A percentile compares a stretch with the other conserved stretches of the same genome.
Conservation (phyloP, 169 alveolate species). For the Babesia ovis region DNA sequence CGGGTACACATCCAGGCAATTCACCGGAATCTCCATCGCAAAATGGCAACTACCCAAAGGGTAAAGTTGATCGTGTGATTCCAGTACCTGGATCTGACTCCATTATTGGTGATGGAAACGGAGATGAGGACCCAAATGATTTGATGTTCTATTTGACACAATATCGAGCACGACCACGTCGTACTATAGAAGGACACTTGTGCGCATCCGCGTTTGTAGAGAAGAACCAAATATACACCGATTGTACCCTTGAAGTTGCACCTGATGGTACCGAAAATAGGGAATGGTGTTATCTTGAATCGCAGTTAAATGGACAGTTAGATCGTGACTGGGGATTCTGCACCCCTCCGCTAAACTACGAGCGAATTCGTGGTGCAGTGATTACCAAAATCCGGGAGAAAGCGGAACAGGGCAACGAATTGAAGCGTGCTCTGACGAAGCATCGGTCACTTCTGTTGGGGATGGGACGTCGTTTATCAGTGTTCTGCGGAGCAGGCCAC, state of each 20-base stretch:
- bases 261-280: slow-evolving; percentile 88
- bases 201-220: slow-evolving; percentile 89
- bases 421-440: slow-evolving; percentile 69
- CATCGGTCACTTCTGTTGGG: slow-evolving; percentile 57
- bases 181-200: slow-evolving; percentile 86
- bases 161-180: slow-evolving; percentile 81
- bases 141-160: slow-evolving; percentile 80
- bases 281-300: slow-evolving; percentile 90
- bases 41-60: neutral
- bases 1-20: neutral
- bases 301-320: slow-evolving; percentile 82
- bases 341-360: slow-evolving; percentile 75
- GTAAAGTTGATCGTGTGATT: neutral
- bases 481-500: slow-evolving; percentile 57
- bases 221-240: slow-evolving; percentile 86
- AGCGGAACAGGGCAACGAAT: slow-evolving; percentile 72
- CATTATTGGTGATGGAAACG: slow-evolving; percentile 8
- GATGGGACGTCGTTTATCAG: slow-evolving; percentile 34
- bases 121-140: slow-evolving; percentile 30
- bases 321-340: slow-evolving; percentile 86
- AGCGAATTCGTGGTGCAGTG: slow-evolving; percentile 49
- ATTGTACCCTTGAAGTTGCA: slow-evolving; percentile 85
- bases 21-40: neutral
- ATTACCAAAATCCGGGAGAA: slow-evolving; percentile 63
- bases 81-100: slow-evolving; percentile 10